These are phyloP conservation scores for Petunia axillaris DNA, from an alignment of 257 asterid genomes.

Conservation along the genomic window DNA sequence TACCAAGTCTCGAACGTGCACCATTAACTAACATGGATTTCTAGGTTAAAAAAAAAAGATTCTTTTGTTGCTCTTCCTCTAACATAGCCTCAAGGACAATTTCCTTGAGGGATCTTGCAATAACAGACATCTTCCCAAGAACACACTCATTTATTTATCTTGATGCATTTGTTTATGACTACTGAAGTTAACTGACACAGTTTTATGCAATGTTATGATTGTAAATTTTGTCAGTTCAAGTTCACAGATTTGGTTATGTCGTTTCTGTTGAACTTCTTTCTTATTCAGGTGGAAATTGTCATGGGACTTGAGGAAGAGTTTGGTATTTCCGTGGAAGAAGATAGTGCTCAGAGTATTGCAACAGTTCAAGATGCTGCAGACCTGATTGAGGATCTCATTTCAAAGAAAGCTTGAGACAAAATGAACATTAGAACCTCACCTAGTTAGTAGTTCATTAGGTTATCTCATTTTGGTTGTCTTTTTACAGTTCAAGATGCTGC, in stretches of 20 bases:
- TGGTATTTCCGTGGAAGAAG: conserved; percentile 36
- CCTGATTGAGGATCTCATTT: conserved; percentile 35
- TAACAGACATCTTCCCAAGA: background rate
- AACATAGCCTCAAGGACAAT: background rate
- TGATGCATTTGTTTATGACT: background rate
- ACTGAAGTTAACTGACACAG: background rate
- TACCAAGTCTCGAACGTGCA: too few species aligned
- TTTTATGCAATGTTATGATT: background rate
- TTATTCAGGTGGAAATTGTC: conserved; percentile 38
- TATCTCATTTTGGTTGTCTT: background rate
- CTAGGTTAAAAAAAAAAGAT: too few species aligned
- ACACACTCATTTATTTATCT: background rate
- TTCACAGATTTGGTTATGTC: background rate
- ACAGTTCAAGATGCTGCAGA: conserved; percentile 40
- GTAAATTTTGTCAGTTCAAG: conserved; percentile 1
- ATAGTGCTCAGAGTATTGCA: conserved; percentile 34
- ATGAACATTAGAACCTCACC: background rate
- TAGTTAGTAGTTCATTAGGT: conserved; percentile 5
- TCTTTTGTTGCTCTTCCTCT: background rate
- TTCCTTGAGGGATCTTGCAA: background rate
- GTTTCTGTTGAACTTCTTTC: background rate
- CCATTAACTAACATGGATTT: too few species aligned
- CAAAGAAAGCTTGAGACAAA: conserved; percentile 26
- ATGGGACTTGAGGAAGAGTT: conserved; percentile 42
- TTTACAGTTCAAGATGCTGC: conserved; percentile 9